A percentile compares a stretch with the other conserved stretches of the same genome.
Evolutionary conservation across 495 filamentous ascomycete species (phyloP).

Genomic region (Talaromyces borbonicus): DNA sequence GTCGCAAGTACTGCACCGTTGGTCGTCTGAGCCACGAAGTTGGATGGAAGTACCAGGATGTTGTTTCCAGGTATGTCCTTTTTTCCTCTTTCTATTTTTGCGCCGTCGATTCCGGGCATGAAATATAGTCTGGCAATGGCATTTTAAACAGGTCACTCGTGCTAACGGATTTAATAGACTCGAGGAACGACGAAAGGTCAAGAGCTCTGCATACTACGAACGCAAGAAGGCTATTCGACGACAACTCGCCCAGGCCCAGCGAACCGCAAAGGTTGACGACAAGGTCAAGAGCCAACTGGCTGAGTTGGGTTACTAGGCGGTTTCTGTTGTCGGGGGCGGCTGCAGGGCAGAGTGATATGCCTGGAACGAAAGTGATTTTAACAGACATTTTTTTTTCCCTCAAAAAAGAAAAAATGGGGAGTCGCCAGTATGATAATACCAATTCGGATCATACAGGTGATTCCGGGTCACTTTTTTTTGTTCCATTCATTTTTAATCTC

Average conservation of each 20-base stretch:
- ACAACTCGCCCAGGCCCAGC: slow-evolving; percentile 83
- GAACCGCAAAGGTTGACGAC: slow-evolving; percentile 77
- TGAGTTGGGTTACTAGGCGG: slow-evolving; percentile 61
- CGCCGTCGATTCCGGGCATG: no score
- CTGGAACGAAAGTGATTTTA: slow-evolving; percentile 35
- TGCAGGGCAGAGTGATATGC: slow-evolving; percentile 27
- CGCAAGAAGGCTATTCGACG: slow-evolving; percentile 93
- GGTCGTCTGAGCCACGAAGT: slow-evolving; percentile 96
- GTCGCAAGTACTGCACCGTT: slow-evolving; percentile 99
- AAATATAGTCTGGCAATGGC: no score
- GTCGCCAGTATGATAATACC: slow-evolving; percentile 4
- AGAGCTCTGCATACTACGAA: slow-evolving; percentile 97
- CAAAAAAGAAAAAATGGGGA: background rate
- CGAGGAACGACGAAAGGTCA: slow-evolving; percentile 98
- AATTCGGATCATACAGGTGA: background rate
- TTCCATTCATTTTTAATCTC: slow-evolving; percentile 20
- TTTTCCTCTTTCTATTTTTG: background rate
- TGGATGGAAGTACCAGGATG: slow-evolving; percentile 99
- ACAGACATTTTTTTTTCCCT: no score
- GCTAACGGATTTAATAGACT: slow-evolving; percentile 55
- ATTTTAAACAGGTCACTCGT: slow-evolving; percentile 8
- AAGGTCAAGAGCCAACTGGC: slow-evolving; percentile 62
- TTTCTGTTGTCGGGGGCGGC: slow-evolving; percentile 24
- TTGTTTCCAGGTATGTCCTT: slow-evolving; percentile 79
- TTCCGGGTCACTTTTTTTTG: background rate